Conservation (phyloP, 2,329 filamentous ascomycete genomes). For the Botryotinia convoluta region DNA sequence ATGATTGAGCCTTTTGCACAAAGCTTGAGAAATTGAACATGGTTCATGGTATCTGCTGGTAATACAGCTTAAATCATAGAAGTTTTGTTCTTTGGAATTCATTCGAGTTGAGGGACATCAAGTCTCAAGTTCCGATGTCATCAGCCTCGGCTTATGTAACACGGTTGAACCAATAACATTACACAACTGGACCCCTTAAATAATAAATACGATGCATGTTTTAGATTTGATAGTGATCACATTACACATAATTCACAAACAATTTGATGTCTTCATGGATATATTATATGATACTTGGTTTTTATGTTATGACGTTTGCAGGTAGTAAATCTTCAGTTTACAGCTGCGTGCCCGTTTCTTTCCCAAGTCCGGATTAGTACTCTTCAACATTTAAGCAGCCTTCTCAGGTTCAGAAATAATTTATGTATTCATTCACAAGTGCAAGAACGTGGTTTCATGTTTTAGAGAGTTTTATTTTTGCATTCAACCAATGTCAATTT, state of each 20-base stretch:
- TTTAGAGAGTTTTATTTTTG: neutral
- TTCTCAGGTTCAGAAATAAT: neutral
- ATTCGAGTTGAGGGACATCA: constrained; percentile 20
- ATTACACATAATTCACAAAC: neutral
- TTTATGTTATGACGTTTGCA: neutral
- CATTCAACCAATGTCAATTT: neutral
- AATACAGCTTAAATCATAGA: constrained; percentile 16
- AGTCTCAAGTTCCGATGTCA: constrained; percentile 21
- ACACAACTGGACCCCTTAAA: constrained; percentile 12
- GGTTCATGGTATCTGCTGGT: constrained; percentile 38
- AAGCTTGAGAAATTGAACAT: constrained; percentile 73
- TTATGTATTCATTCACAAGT: neutral
- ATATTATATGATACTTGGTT: neutral
- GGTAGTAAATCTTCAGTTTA: neutral
- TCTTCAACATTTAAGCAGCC: neutral
- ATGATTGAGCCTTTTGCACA: constrained; percentile 91
- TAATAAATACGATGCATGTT: constrained; percentile 16
- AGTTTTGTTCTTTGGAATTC: constrained; percentile 5
- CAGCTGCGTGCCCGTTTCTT: neutral
- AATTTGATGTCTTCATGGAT: neutral
- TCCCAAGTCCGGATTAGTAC: neutral
- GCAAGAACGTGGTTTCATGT: neutral
- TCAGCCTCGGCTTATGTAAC: constrained; percentile 18
- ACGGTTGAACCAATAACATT: neutral
- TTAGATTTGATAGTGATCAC: constrained; percentile 2